phyloP scores from a whole-genome alignment of 768 basidiomycete genomes.

The Termitomyces bulborhizus region DNA sequence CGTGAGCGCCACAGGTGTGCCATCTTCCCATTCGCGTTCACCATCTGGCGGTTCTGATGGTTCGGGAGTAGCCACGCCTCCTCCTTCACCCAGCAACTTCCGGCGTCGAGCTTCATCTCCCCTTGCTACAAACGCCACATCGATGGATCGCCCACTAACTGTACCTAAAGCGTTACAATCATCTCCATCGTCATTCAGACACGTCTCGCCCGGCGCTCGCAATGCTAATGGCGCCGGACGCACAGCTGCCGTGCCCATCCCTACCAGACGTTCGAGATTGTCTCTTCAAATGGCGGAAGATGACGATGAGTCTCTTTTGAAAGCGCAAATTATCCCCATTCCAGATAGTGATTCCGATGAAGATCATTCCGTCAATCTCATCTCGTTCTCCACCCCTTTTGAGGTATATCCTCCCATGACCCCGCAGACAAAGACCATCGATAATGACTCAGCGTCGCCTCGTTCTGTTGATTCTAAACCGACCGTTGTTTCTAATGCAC shows the following conservation, averaged over 20 bases:
- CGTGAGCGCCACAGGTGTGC: conserved; percentile 27
- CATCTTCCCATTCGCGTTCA: conserved; percentile 33
- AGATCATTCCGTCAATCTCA: conserved; percentile 51
- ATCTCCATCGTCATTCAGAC: conserved; percentile 25
- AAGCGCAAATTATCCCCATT: conserved; percentile 69
- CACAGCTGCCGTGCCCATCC: conserved; percentile 26
- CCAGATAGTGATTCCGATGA: conserved; percentile 71
- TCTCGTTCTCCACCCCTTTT: conserved; percentile 71
- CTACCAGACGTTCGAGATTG: conserved; percentile 35
- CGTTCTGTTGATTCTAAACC: conserved; percentile 45
- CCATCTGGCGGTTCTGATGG: conserved; percentile 30
- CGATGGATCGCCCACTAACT: conserved; percentile 24
- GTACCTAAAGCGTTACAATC: conserved; percentile 36
- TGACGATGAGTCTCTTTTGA: conserved; percentile 58
- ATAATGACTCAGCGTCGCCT: conserved; percentile 48
- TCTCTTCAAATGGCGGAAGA: conserved; percentile 31
- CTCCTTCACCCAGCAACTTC: conserved; percentile 34
- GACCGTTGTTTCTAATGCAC: conserved; percentile 48
- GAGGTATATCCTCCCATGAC: conserved; percentile 36
- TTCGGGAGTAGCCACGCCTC: conserved; percentile 31
- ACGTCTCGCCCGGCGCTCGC: conserved; percentile 25
- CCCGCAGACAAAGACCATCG: conserved; percentile 26
- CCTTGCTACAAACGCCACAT: conserved; percentile 25
- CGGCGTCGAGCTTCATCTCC: conserved; percentile 47
- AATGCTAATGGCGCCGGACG: conserved; percentile 18